Evolutionary conservation across 2,329 filamentous ascomycete species (phyloP).

Genomic region (Aotearoamyces nothofagi): DNA sequence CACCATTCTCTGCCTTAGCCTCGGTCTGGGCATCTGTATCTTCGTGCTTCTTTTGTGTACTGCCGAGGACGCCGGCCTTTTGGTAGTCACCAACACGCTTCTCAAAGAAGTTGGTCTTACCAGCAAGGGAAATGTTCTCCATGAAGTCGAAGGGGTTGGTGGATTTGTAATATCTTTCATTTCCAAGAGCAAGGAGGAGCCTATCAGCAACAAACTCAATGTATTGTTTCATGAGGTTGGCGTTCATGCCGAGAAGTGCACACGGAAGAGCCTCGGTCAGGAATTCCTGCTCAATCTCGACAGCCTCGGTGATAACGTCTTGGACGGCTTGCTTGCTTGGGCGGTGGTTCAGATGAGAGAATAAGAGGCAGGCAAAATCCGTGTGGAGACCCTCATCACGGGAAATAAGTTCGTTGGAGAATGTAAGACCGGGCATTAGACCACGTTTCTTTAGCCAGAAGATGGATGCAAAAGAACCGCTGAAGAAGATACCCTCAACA

Average conservation of each 20-base stretch:
- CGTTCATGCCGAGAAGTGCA: conserved; percentile 93
- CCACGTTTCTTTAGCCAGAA: conserved; percentile 99
- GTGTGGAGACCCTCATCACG: conserved; percentile 99
- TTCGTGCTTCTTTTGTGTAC: conserved; percentile 60
- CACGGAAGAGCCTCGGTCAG: conserved; percentile 88
- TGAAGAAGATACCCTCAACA: conserved; percentile 99
- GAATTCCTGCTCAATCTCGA: conserved; percentile 94
- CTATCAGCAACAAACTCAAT: conserved; percentile 99
- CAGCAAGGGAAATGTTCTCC: conserved; percentile 97
- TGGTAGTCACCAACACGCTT: conserved; percentile 99
- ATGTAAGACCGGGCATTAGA: conserved; percentile 94
- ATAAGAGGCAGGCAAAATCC: conserved; percentile 93
- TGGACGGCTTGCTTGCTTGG: conserved; percentile 68
- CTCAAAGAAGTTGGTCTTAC: conserved; percentile 99
- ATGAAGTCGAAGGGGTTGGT: conserved; percentile 99
- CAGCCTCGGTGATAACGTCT: conserved; percentile 87
- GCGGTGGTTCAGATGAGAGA: conserved; percentile 92
- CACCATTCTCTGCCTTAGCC: conserved; percentile 41
- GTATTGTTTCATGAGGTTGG: conserved; percentile 96
- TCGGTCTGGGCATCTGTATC: conserved; percentile 29
- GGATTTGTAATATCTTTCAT: conserved; percentile 83
- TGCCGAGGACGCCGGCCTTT: conserved; percentile 97
- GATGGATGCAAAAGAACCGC: conserved; percentile 93
- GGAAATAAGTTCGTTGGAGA: conserved; percentile 99
- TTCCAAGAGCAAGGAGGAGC: conserved; percentile 82